phyloP scores from a whole-genome alignment of 257 asterid species.

The Verbascum thapsus region DNA sequence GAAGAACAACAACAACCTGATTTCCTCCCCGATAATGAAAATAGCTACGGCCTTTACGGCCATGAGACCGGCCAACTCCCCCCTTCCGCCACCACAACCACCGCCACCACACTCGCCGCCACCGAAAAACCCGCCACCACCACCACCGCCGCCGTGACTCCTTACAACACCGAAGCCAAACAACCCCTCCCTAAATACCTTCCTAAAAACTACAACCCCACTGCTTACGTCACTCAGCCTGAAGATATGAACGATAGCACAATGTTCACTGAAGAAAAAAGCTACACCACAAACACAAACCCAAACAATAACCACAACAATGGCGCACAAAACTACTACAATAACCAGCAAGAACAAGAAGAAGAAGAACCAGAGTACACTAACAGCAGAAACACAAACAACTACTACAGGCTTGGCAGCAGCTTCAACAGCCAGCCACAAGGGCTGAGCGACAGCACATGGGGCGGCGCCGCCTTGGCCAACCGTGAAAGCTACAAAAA shows the following conservation, averaged over 20 bases:
- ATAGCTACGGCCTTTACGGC: conserved; percentile 75
- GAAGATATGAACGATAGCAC: conserved; percentile 39
- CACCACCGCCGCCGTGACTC: conserved; percentile 15
- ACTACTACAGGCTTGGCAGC: conserved; percentile 33
- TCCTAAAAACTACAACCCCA: conserved; percentile 84
- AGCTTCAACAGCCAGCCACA: conserved; percentile 40
- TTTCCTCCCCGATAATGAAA: conserved; percentile 59
- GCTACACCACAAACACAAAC: conserved; percentile 23
- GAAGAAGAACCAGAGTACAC: conserved; percentile 25
- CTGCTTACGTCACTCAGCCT: conserved; percentile 61
- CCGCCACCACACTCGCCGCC: conserved; percentile 1
- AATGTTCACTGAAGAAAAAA: conserved; percentile 14
- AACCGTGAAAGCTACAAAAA: too few relatives aligned
- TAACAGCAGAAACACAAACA: conserved; percentile 13
- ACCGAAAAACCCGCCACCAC: background rate
- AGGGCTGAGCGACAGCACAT: conserved; percentile 31
- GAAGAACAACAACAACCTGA: conserved; percentile 44
- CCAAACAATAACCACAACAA: conserved; percentile 23
- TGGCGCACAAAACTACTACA: conserved; percentile 26
- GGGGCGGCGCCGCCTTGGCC: conserved; percentile 1
- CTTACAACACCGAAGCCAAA: conserved; percentile 19
- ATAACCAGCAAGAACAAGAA: conserved; percentile 32
- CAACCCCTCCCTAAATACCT: conserved; percentile 48
- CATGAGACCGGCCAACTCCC: conserved; percentile 69
- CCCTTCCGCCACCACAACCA: conserved; percentile 43